Evolutionary conservation across 257 asterid species (phyloP).

Genomic region (Solanum stenotomum): DNA sequence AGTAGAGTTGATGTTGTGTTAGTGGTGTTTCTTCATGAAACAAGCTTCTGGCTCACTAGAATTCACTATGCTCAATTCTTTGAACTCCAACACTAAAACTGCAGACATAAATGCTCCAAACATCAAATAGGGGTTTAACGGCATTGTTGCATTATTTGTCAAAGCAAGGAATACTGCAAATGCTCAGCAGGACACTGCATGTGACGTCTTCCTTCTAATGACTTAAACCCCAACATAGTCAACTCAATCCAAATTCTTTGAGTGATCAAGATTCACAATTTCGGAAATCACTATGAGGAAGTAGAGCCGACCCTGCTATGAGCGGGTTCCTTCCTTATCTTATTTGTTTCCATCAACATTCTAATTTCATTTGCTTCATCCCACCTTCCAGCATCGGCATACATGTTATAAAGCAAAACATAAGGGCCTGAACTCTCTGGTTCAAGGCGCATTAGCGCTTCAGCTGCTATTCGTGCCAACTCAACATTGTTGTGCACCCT

Average conservation of each 20-base stretch:
- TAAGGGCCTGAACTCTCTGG: slow-evolving; percentile 80
- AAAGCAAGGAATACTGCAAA: background rate
- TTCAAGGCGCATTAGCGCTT: slow-evolving; percentile 58
- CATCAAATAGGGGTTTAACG: background rate
- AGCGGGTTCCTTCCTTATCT: slow-evolving; percentile 45
- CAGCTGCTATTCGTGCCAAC: slow-evolving; percentile 56
- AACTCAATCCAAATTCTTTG: background rate
- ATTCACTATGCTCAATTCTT: background rate
- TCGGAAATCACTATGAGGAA: slow-evolving; percentile 7
- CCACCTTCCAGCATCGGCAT: slow-evolving; percentile 66
- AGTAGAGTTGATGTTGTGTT: background rate
- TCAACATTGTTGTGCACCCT: slow-evolving; percentile 57
- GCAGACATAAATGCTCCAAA: background rate
- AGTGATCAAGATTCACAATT: background rate
- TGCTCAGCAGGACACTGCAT: background rate
- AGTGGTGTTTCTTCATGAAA: background rate
- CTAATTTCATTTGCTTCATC: slow-evolving; percentile 66
- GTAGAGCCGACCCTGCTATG: slow-evolving; percentile 51
- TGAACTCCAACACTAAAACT: background rate
- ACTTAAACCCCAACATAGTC: background rate
- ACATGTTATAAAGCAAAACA: slow-evolving; percentile 54
- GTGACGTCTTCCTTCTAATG: background rate
- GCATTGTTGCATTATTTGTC: background rate
- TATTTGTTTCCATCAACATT: slow-evolving; percentile 46
- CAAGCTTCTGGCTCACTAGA: background rate